Evolutionary conservation across 1,284 basidiomycete species (phyloP), one percentile per base, ranked within the genome.

Genomic region (Singerocomus rubriflavus): DNA sequence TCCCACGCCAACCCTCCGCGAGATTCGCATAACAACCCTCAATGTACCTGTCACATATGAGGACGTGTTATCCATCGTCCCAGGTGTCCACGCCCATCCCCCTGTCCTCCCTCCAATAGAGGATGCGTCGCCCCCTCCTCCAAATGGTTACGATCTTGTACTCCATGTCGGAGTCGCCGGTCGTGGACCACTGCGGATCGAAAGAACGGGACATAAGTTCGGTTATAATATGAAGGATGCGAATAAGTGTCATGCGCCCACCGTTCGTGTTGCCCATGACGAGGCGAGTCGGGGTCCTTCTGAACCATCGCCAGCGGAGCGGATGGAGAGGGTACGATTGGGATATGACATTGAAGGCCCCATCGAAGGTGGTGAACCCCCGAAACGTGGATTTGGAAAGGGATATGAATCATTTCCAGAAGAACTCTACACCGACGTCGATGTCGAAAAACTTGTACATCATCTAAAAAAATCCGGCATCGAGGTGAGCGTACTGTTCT

Each of bases 151-250:
- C 59, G 86, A 89, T 62, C 80, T 88, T 54, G 77, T 88, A 44
- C 77, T 89, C 57, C 86, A 89, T 59, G 72, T 89, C 33, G 86
- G 87, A 9, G 80, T 84, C 12, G 85, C 84, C 2, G 79, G 80
- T 7, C 74, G 81, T 12, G 87, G 86, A 0, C 75, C 79, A 0
- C 65, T 88, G 46, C 74, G 82, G 26, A 74, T 88, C 68, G 86
- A 89, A 64, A 74, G 78, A 54, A 64, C 80, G n/a, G 78, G 75
- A 1, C 87, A 89, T 63, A 87, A 85, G 62, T 71, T 79, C 30
- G 84, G 85, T 10, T 89, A 87, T 59, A 73, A 80, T 46, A 81
- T 84, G 79, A 84, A 83, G 63, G 86, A 88, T 57, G 81, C 77
- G 13, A 72, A 73, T 5, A 81, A 80, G 6, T 73, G 78, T 55